Percentiles rank a stretch among this genome's conserved stretches.
These are phyloP conservation scores for Cyclospora cayetanensis DNA, from an alignment of 169 alveolate genomes.

Conservation along the genomic window DNA sequence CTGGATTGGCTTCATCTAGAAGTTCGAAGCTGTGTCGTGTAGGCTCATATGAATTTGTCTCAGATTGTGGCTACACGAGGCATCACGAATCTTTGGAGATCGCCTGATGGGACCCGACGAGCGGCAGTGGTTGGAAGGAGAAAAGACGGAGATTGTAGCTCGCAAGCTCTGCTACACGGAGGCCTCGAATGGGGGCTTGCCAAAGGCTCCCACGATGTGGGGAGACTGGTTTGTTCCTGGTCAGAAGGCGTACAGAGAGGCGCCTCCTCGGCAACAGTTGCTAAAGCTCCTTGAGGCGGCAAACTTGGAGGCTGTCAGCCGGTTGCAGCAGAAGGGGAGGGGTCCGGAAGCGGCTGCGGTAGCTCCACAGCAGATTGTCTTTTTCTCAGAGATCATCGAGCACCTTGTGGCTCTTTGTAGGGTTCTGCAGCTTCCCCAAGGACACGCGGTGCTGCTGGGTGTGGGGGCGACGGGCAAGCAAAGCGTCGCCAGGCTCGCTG, in stretches of 20 bases:
- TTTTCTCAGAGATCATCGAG: slow-evolving; percentile 94
- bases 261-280: slow-evolving; percentile 32
- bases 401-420: slow-evolving; percentile 94
- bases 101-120: slow-evolving; percentile 90
- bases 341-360: background rate
- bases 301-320: background rate
- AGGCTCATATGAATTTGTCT: no score
- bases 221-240: slow-evolving; percentile 85
- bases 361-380: slow-evolving; percentile 82
- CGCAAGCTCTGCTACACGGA: background rate
- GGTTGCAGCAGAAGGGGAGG: background rate
- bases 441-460: slow-evolving; percentile 95
- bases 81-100: slow-evolving; percentile 94
- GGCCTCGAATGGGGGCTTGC: background rate
- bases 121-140: slow-evolving; percentile 82
- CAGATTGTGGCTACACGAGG: slow-evolving; percentile 95
- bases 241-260: slow-evolving; percentile 68
- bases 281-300: background rate
- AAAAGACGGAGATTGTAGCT: background rate
- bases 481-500: slow-evolving; percentile 91
- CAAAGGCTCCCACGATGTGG: background rate
- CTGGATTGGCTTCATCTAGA: no score
- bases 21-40: no score
- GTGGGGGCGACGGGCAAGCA: slow-evolving; percentile 98
- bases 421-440: slow-evolving; percentile 91